Evolutionary conservation across 441 rosid genomes (phyloP).

Genomic region (Adansonia madagascariensis): DNA sequence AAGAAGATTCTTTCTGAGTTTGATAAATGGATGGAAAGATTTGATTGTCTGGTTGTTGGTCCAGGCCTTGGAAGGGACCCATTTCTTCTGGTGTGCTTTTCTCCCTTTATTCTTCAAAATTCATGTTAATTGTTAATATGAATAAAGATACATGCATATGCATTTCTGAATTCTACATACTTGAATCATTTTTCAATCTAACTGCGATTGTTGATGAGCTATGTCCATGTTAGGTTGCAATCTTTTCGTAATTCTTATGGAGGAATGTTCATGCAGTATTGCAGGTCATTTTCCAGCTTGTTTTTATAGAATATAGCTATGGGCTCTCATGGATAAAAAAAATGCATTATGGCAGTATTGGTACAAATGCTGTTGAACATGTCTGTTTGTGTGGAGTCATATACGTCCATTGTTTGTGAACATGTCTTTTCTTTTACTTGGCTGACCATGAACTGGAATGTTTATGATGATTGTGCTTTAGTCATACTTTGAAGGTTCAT

Average conservation of each 20-base stretch:
- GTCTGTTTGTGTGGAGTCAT: neutral
- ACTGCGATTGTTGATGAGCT: conserved; percentile 1
- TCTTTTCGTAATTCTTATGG: conserved; percentile 5
- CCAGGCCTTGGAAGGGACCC: conserved; percentile 99
- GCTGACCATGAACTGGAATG: neutral
- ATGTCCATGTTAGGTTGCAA: neutral
- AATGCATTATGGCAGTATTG: neutral
- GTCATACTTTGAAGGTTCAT: neutral
- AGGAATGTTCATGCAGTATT: neutral
- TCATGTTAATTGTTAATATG: neutral
- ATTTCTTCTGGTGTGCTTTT: conserved; percentile 68
- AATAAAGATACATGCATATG: conserved; percentile 3
- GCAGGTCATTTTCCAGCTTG: neutral
- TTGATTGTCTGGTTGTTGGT: conserved; percentile 93
- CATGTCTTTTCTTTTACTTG: neutral
- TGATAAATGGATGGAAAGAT: conserved; percentile 89
- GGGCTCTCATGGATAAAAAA: neutral
- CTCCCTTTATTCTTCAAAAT: conserved; percentile 20
- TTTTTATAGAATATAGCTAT: neutral
- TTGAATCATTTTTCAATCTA: neutral
- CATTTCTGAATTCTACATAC: neutral
- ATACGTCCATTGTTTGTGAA: neutral
- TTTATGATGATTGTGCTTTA: neutral
- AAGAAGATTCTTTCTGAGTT: conserved; percentile 72
- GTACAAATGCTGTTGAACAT: neutral